Percentiles rank a stretch among this genome's conserved stretches.
phyloP scores from a whole-genome alignment of 371 early-diverging fungal species.

The Cokeromyces recurvatus region DNA sequence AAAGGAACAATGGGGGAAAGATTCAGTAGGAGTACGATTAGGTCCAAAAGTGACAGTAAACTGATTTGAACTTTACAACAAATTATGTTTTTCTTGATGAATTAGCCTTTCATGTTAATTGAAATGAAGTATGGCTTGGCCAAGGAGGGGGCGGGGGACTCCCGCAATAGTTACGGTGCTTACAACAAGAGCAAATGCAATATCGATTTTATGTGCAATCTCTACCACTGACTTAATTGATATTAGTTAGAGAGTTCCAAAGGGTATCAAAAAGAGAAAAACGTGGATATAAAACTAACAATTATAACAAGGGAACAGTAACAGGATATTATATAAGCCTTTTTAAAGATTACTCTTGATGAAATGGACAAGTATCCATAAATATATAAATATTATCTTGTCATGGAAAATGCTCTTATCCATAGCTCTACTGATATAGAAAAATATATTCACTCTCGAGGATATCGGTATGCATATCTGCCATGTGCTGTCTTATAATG shows the following conservation, averaged over 20 bases:
- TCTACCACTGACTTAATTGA: slow-evolving; percentile 11
- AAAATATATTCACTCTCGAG: slow-evolving; percentile 19
- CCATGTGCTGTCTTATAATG: too few relatives aligned
- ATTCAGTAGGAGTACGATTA: slow-evolving; percentile 11
- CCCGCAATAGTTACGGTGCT: slow-evolving; percentile 7
- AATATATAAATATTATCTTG: slow-evolving; percentile 26
- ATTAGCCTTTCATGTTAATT: slow-evolving; percentile 12
- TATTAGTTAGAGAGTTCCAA: slow-evolving; percentile 18
- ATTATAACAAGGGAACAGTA: slow-evolving; percentile 10
- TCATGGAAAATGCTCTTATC: slow-evolving; percentile 23
- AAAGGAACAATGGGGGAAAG: slow-evolving; percentile 3
- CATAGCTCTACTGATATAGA: slow-evolving; percentile 22
- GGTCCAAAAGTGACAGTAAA: slow-evolving; percentile 16
- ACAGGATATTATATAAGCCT: slow-evolving; percentile 12
- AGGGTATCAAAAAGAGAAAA: slow-evolving; percentile 17
- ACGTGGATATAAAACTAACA: slow-evolving; percentile 8
- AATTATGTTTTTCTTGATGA: slow-evolving; percentile 4
- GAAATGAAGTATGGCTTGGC: slow-evolving; percentile 7
- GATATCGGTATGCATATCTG: slow-evolving; percentile 17
- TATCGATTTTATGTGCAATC: slow-evolving; percentile 15
- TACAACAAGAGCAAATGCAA: slow-evolving; percentile 12
- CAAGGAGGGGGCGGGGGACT: slow-evolving; percentile 11
- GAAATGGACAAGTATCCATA: slow-evolving; percentile 25
- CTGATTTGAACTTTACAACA: slow-evolving; percentile 4
- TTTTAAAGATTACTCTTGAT: slow-evolving; percentile 11